Base-by-base conservation (phyloP, 768 basidiomycete species). In the Mycena maculata region DNA sequence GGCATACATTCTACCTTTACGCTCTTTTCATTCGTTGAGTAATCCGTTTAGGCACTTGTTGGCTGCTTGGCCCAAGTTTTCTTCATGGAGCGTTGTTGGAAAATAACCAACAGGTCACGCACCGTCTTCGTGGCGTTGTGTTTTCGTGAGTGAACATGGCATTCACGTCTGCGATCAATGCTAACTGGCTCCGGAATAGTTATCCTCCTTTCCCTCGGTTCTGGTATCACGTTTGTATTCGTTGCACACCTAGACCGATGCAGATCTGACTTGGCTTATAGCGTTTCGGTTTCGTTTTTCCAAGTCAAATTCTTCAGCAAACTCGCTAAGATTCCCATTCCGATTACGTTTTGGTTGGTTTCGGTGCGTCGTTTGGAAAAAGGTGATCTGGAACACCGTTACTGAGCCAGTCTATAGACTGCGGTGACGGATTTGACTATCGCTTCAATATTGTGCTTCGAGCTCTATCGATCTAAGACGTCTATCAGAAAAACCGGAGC, bases 401-500 rank as follows among this genome's bases (percentile, higher is more conserved):
- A 20, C 18, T 22, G 12, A 28, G 4, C 28, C 20, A 4, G 15
- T 6, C 3, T n/a, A 30, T 13, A 70, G 69, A 62, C 70, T 2
- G 62, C 57, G 8, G 52, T 65, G 30, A 52, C 62, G 22, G 67
- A 69, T 23, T 10, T 65, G 18, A 33, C 57, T 7, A 69, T 69
- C n/a, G 54, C 63, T 2, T n/a, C 16, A 8, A 47, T 69, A 30
- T 56, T 69, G 2, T 38, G 22, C 11, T 9, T 45, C 31, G 6
- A 18, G 2, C 57, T 69, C 22, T 3, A 6, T 7, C 7, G 47
- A 18, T 42, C 54, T 2, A 47, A 45, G 13, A 59, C 55, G 8
- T 9, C 13, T 28, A 64, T 47, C 39, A 38, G 47, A 28, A 47
- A 31, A 18, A 65, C 63, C 20, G 38, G 22, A 23, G 20, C 28